Base-by-base conservation (phyloP, 23 red algal genomes). In the Porphyridium purpureum region DNA sequence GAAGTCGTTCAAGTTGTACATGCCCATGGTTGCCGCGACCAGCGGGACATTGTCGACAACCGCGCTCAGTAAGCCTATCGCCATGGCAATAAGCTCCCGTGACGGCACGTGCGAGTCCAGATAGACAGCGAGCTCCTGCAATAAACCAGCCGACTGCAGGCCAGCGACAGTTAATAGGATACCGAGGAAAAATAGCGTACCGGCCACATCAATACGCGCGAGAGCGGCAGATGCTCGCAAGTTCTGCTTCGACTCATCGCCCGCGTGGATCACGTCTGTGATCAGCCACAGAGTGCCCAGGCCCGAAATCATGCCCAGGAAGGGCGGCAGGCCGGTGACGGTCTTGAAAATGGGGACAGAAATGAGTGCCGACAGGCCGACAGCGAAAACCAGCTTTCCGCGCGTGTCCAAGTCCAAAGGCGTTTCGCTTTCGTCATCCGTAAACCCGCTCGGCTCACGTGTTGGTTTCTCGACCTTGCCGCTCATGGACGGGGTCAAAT, bases 21-120 rank as follows among this genome's bases (percentile, higher is more conserved):
- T 98, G 33, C 90, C 90, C 79, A 98, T 85, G 23, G 72, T 84
- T 23, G 90, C 90, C 5, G 90, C 90, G 7, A 98, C 90, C 22
- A 98, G 74, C 8, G 90, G 79, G 9, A 98, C 90, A 63, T 98
- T 98, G 42, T 98, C 90, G 31, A 98, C 75, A 5, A 98, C 46
- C 14, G 77, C 64, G 57, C 73, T 82, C 4, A 72, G 50, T 19
- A 98, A 34, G 19, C 90, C 90, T 32, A 98, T 98, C 9, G 75
- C 67, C 0, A 67, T 65, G 14, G 90, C 70, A 33, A 98, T 78
- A 7, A 86, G 42, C 24, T 98, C 74, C 15, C 75, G 54, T 27
- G 56, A 67, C 5, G 72, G 17, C 27, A 86, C 33, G 9, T 74
- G 28, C 9, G 57, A 58, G 74, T 86, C 81, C 8, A 98, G 62